Evolutionary conservation across 257 asterid genomes (phyloP).

Genomic region (Rubia yunnanensis): DNA sequence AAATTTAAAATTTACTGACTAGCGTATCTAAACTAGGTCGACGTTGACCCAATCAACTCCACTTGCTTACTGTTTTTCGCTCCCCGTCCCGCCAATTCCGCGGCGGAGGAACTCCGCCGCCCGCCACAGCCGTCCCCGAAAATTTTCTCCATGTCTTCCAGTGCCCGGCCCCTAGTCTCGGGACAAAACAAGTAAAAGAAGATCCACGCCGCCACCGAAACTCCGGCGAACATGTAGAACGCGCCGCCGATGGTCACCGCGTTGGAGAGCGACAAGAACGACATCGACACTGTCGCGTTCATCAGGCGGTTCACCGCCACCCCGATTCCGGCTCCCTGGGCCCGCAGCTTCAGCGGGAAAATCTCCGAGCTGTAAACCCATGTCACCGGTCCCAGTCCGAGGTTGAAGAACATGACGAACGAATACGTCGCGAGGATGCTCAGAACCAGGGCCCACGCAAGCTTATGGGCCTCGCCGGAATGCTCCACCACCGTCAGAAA

Average conservation of each 20-base stretch:
- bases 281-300: conserved; percentile 71
- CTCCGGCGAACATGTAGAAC: conserved; percentile 38
- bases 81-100: background rate
- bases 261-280: conserved; percentile 39
- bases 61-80: background rate
- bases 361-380: conserved; percentile 82
- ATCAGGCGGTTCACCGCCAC: conserved; percentile 62
- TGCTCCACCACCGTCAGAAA: conserved; percentile 40
- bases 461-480: conserved; percentile 17
- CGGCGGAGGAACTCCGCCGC: background rate
- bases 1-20: background rate
- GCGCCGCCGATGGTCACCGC: conserved; percentile 60
- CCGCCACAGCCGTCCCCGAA: conserved; percentile 23
- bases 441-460: conserved; percentile 42
- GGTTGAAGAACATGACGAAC: conserved; percentile 48
- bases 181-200: conserved; percentile 54
- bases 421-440: conserved; percentile 40
- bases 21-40: background rate
- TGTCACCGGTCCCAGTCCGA: conserved; percentile 72
- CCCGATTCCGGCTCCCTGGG: conserved; percentile 52
- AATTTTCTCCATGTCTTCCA: conserved; percentile 62
- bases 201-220: conserved; percentile 43
- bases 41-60: background rate
- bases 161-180: conserved; percentile 56
- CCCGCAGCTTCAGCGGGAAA: conserved; percentile 47